Base-by-base conservation (phyloP, 768 basidiomycete genomes). In the Coprinopsis strossmayeri region DNA sequence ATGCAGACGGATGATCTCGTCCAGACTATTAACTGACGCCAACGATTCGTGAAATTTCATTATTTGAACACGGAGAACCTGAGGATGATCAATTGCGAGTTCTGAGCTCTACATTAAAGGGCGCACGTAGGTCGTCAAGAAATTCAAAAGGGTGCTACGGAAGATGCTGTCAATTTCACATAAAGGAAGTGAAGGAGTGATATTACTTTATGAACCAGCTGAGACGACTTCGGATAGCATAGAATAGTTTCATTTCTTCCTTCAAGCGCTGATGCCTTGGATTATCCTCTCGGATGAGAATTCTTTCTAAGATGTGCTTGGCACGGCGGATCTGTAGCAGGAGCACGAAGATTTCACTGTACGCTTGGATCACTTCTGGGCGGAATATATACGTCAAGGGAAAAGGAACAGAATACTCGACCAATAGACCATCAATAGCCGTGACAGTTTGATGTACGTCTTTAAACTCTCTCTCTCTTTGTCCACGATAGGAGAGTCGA, bases 171-270 rank as follows among this genome's bases (percentile, higher is more conserved):
- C 38, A 38, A 46, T 3, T 12, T 3, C 7, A n/a, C 18, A 20
- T 17, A 52, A 50, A 25, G 24, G 32, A 46, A 27, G 26, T 17
- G n/a, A 15, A n/a, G n/a, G n/a, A n/a, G n/a, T n/a, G 7, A n/a
- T 73, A 84, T 56, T 58, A 90, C 89, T 87, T 89, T 61, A 87
- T 75, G 55, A 91, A 87, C 90, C 90, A 92, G 49, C 84, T 84
- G 50, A 92, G 56, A 48, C 83, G 81, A 54, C 82, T 79, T 53
- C 88, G 68, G 72, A 89, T 77, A 0, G 84, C 84, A 60, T 87
- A 88, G 55, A 91, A 82, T 12, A 72, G 72, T 64, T 87, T 90
- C 57, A 84, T 49, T 45, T 81, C 79, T 18, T 65, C 67, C 28
- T 63, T 68, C 42, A 65, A 41, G 23, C 58, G 64, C 26, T 67